Evolutionary conservation across 352 stramenopile species (phyloP), one percentile per base, ranked within the genome.

Genomic region (Ochromonadaceae sp.): DNA sequence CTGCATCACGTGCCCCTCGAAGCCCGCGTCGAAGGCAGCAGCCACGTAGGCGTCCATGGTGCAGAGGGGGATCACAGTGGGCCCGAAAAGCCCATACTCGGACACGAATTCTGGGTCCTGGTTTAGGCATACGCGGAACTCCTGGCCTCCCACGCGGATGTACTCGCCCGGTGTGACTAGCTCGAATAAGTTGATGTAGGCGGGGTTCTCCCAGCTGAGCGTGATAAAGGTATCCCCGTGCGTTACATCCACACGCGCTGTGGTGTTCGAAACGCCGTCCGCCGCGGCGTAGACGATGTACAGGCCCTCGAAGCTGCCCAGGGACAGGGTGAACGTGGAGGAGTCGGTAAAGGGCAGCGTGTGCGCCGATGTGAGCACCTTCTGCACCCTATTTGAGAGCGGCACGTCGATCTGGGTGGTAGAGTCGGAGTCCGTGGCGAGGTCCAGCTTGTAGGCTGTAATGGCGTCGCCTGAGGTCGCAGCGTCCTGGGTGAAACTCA

Each of bases 101-200:
- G 2, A 28, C 25, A 47, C 46, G 22, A 48, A 59, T 9, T 67
- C 46, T 31, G 7, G 66, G 56, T 69, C 62, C 14, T 65, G 60
- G 67, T 79, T 65, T 1, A 84, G 67, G 65, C 79, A 86, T 40
- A 84, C 76, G 50, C 75, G 48, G 65, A 80, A 86, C 43, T 80
- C 76, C 31, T 81, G 62, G 26, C 75, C 76, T 31, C 71, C 74
- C 43, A 86, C 71, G 22, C 62, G 68, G 40, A 86, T 59, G 72
- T 77, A 82, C 39, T 81, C 76, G 10, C 79, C 79, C 60, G 75
- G 72, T 34, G 74, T 66, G 7, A 80, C 68, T 50, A 67, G 40
- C 30, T 74, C 69, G 28, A 69, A 70, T 32, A 85, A 68, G 32
- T 67, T 72, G 36, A 36, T 65, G 28, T 53, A 36, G 35, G 35